phyloP scores from a whole-genome alignment of 345 rosid species.

The Cardamine occulta region DNA sequence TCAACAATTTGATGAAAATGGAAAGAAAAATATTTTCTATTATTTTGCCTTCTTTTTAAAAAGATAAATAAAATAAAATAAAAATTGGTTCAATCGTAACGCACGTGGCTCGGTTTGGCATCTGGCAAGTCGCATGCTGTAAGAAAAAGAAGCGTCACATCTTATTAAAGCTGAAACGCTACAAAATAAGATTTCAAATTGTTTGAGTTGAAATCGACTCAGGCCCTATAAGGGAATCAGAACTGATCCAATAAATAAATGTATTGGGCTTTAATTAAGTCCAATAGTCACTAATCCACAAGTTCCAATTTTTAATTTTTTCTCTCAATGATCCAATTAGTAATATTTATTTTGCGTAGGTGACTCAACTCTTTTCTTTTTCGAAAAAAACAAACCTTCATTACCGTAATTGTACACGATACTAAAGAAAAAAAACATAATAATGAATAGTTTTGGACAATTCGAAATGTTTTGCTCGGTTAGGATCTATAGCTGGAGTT shows the following conservation, averaged over 20 bases:
- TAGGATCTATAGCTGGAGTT: too few relatives aligned
- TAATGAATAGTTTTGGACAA: too few relatives aligned
- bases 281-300: not conserved
- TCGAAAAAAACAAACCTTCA: not conserved
- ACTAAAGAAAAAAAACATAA: too few relatives aligned
- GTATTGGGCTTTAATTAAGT: constrained; percentile 28
- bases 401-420: not conserved
- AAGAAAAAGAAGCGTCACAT: not conserved
- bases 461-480: too few relatives aligned
- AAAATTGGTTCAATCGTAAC: constrained; percentile 13
- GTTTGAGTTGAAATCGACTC: not conserved
- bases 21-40: not conserved
- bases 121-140: constrained; percentile 25
- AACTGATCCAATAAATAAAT: not conserved
- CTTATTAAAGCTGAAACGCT: not conserved
- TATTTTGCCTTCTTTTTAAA: constrained; percentile 1
- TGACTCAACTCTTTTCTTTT: not conserved
- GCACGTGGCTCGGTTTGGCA: constrained; percentile 43
- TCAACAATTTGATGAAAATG: constrained; percentile 1
- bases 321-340: not conserved
- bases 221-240: constrained; percentile 1
- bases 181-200: not conserved
- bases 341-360: not conserved
- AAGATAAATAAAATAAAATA: not conserved
- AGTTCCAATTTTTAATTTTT: not conserved